Conservation (phyloP, 2,329 filamentous ascomycete genomes). For the Ceratocystis lukuohia region DNA sequence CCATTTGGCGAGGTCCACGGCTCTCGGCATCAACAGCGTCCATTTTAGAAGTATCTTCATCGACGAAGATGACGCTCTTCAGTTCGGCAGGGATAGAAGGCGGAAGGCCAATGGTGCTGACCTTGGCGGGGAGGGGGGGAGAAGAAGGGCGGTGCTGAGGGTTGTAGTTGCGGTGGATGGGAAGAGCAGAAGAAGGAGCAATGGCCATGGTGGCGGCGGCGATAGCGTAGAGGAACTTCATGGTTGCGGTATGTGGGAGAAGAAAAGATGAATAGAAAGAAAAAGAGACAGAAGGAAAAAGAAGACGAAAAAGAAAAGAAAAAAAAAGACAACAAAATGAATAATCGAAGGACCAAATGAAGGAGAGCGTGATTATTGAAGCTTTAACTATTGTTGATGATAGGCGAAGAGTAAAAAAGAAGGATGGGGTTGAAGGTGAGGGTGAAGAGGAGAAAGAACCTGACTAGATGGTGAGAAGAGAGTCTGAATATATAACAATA, state of each 20-base stretch:
- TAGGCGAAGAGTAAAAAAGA: background rate
- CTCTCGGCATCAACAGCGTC: constrained; percentile 1
- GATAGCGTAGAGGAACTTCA: constrained; percentile 15
- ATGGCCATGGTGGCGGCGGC: constrained; percentile 7
- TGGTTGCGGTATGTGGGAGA: background rate
- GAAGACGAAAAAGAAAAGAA: background rate
- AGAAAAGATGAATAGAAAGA: background rate
- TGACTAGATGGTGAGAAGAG: too few species aligned
- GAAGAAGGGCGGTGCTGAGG: background rate
- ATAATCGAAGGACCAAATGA: background rate
- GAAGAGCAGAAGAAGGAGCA: background rate
- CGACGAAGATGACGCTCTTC: constrained; percentile 8
- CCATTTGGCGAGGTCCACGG: background rate
- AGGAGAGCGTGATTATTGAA: background rate
- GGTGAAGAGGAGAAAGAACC: background rate
- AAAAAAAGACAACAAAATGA: constrained; percentile 1
- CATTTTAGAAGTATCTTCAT: background rate
- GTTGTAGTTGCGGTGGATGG: background rate
- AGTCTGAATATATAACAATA: too few species aligned
- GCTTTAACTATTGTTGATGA: background rate
- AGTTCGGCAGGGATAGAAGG: constrained; percentile 10
- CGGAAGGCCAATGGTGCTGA: constrained; percentile 12
- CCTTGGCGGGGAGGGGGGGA: background rate
- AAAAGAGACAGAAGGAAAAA: background rate
- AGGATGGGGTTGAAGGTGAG: background rate